These are phyloP conservation scores for Inga leiocalycina DNA, from an alignment of 306 rosid species.

Conservation along the genomic window DNA sequence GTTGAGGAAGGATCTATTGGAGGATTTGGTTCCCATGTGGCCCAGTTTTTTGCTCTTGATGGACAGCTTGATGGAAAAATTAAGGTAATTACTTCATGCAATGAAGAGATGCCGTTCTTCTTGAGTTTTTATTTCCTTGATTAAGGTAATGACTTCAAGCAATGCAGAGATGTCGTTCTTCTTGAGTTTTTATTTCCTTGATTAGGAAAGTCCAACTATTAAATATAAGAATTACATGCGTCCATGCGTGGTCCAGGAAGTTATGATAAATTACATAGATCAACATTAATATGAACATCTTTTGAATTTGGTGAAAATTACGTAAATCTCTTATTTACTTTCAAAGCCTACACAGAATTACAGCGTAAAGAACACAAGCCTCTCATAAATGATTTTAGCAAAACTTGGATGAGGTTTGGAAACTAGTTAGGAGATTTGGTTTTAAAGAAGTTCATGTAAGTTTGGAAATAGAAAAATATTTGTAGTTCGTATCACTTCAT, in stretches of 20 bases:
- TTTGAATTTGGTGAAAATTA: not conserved
- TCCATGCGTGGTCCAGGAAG: not conserved
- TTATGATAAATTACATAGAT: not conserved
- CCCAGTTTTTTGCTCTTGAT: conserved; percentile 83
- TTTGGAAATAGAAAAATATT: not conserved
- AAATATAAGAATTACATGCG: not conserved
- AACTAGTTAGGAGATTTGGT: no score
- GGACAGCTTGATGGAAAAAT: conserved; percentile 80
- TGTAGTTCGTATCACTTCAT: no score
- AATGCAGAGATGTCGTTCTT: not conserved
- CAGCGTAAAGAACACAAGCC: no score
- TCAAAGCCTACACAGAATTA: no score
- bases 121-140: not conserved
- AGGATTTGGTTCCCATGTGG: conserved; percentile 95
- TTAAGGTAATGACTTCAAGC: conserved; percentile 52
- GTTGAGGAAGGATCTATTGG: conserved; percentile 98
- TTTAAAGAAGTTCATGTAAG: no score
- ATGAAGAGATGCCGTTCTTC: not conserved
- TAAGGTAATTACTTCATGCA: conserved; percentile 55
- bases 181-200: not conserved
- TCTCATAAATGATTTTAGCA: not conserved
- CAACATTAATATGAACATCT: not conserved
- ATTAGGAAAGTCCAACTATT: not conserved
- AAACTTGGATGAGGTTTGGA: no score
- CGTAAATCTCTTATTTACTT: not conserved